Conservation (phyloP, 495 filamentous ascomycete species). For the Neurospora sp. region DNA sequence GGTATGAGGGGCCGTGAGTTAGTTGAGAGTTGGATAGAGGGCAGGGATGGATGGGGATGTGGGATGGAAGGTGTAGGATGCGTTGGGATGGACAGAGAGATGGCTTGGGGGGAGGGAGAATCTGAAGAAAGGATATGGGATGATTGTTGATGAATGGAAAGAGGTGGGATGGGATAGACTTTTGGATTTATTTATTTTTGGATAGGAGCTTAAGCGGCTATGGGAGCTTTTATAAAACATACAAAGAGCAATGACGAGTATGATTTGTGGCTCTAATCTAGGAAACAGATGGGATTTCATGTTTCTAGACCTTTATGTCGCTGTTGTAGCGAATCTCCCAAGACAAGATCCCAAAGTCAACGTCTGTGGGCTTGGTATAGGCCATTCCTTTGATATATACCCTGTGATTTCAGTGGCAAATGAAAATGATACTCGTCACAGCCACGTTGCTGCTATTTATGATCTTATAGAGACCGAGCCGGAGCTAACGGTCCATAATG, state of each 20-base stretch:
- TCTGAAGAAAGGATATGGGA: no score
- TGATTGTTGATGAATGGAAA: neutral
- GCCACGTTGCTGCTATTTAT: no score
- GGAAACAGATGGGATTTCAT: neutral
- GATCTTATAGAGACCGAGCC: no score
- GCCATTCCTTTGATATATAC: no score
- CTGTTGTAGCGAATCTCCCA: neutral
- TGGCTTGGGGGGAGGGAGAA: no score
- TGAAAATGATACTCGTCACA: no score
- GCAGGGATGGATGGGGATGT: neutral
- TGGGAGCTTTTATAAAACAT: no score
- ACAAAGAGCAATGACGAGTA: neutral
- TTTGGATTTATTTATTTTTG: neutral
- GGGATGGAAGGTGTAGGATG: neutral
- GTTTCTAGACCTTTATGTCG: neutral
- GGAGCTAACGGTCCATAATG: neutral
- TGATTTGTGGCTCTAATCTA: no score
- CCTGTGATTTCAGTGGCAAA: no score
- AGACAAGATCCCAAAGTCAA: no score
- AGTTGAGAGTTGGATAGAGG: neutral
- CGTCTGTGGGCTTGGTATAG: no score
- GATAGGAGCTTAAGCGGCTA: neutral
- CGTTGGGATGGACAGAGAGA: no score
- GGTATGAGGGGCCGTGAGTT: slow-evolving; percentile 34
- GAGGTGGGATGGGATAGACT: neutral